Base-by-base conservation (phyloP, 2,329 filamentous ascomycete species). In the Torrubiella hemipterigena region DNA sequence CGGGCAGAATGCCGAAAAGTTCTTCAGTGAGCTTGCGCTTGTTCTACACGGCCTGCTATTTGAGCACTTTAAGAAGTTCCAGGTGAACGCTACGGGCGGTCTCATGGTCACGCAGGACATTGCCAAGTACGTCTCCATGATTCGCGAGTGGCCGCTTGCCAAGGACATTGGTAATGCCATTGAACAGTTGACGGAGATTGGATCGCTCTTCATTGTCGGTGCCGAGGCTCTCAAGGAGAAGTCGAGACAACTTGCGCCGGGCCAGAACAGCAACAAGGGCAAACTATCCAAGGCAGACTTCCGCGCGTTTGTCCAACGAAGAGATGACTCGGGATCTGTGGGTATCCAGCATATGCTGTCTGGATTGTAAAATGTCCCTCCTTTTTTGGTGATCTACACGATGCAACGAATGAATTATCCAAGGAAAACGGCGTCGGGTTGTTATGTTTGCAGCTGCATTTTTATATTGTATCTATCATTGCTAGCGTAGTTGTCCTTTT, bases 61-160 rank as follows among this genome's bases (percentile, higher is more conserved):
- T 39, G 83, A 91, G 39, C 91, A 98, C 57, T 84, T 96, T 59
- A 91, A 93, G 49, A 86, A 84, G 48, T 98, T 93, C 60, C 76
- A 80, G 38, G 85, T 98, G 42, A 94, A 86, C 44, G 84, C 87
- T 24, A 87, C 89, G 0, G 91, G 91, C 38, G 91, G 86, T 3
- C 72, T 98, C 28, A 91, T 95, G 73, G 84, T 96, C 17, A 89
- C 81, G 21, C 93, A 96, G 59, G 91, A 98, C 51, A 87, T 96
- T 53, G 84, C 85, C 21, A 86, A 85, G 50, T 98, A 98, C 54
- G 81, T 83, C 7, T 80, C 87, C 38, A 74, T 93, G 9, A 67
- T 98, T 41, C 77, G 83, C 39, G 77, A 77, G 20, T 96, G 86
- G 85, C 73, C 81, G 17, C 64, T 87, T 24, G 67, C 71, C 32